phyloP scores from a whole-genome alignment of 139 green algal species.

The Penium margaritaceum region DNA sequence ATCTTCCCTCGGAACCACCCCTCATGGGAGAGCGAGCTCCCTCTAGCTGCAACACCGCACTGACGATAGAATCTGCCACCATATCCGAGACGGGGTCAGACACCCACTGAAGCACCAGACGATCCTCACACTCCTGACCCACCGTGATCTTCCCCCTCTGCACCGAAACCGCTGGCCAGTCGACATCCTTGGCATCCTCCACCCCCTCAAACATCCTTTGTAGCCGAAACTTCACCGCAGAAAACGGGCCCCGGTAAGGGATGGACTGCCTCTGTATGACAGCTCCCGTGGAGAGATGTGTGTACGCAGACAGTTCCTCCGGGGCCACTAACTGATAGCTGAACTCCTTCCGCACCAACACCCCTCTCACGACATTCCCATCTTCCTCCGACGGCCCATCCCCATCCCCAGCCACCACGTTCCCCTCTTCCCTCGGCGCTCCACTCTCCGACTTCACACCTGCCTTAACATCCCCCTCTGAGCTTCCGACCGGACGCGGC shows the following conservation, averaged over 20 bases:
- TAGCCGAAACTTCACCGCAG: slow-evolving; percentile 19
- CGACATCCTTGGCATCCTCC: slow-evolving; percentile 7
- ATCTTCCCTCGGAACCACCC: neutral
- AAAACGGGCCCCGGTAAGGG: slow-evolving; percentile 47
- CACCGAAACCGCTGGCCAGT: slow-evolving; percentile 30
- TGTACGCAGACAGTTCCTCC: slow-evolving; percentile 79
- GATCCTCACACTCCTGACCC: slow-evolving; percentile 23
- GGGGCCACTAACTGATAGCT: slow-evolving; percentile 66
- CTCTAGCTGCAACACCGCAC: slow-evolving; percentile 71
- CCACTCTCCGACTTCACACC: slow-evolving; percentile 56
- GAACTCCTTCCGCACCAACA: slow-evolving; percentile 63
- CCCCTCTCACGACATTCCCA: slow-evolving; percentile 42
- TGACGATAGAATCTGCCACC: slow-evolving; percentile 85
- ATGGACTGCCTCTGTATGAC: slow-evolving; percentile 76
- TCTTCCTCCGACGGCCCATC: neutral
- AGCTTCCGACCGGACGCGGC: too few species aligned
- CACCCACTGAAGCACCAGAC: slow-evolving; percentile 82
- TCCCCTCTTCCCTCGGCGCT: neutral
- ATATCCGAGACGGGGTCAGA: slow-evolving; percentile 73
- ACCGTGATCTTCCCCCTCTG: slow-evolving; percentile 46
- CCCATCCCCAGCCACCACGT: neutral
- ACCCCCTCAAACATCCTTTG: slow-evolving; percentile 52
- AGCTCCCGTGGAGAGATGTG: slow-evolving; percentile 58
- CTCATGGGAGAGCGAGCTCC: too few species aligned
- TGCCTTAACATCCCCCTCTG: slow-evolving; percentile 34